Conservation (phyloP, 257 asterid genomes). For the Solanum infundibuliforme region DNA sequence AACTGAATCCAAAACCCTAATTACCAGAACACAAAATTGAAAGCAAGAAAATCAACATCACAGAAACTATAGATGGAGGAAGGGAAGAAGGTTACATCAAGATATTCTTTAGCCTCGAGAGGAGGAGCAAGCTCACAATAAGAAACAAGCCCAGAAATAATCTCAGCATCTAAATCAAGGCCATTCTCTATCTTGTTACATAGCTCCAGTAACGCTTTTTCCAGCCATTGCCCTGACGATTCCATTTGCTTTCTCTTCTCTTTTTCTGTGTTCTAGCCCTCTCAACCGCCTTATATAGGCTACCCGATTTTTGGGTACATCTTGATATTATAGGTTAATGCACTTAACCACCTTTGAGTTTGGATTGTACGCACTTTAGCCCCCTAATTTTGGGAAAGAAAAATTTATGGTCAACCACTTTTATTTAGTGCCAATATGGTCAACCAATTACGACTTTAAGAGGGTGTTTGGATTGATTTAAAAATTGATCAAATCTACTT, state of each 20-base stretch:
- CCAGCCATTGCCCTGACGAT: slow-evolving; percentile 65
- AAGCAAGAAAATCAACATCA: background rate
- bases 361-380: background rate
- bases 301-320: background rate
- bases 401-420: too few relatives aligned
- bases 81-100: slow-evolving; percentile 40
- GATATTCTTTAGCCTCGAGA: slow-evolving; percentile 89
- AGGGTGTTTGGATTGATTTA: too few relatives aligned
- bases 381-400: background rate
- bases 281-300: background rate
- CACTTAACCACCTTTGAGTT: background rate
- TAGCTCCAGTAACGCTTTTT: slow-evolving; percentile 58
- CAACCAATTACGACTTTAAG: too few relatives aligned
- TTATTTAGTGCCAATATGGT: too few relatives aligned
- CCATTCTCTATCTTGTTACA: slow-evolving; percentile 50
- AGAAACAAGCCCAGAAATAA: slow-evolving; percentile 84
- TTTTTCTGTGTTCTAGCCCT: background rate
- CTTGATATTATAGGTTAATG: background rate
- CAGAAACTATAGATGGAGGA: background rate
- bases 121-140: slow-evolving; percentile 90
- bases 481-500: too few relatives aligned
- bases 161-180: slow-evolving; percentile 68
- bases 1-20: background rate
- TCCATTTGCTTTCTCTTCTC: slow-evolving; percentile 23
- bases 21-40: background rate